Evolutionary conservation across 2,329 filamentous ascomycete species (phyloP), one percentile per base, ranked within the genome.

Genomic region (Fulvia fulva): DNA sequence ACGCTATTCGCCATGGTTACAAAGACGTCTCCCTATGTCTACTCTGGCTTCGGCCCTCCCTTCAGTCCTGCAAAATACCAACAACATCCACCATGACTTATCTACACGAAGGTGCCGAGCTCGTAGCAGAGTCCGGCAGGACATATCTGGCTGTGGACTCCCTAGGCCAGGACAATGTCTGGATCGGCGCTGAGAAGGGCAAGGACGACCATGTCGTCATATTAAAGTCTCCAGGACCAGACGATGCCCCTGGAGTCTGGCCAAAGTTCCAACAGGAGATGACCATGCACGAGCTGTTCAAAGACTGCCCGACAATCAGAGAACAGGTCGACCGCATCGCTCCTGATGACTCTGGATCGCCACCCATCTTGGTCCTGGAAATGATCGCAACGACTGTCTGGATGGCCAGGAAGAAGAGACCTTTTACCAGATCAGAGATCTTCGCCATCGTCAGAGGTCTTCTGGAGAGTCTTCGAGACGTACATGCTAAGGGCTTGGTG

Each of bases 261-360:
- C 68, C 68, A 1, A 46, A 55, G 5, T 70, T 70, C 54, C 60
- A 64, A 28, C 61, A 68, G 25, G 68, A 70, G 50, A 68, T 70
- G 65, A 62, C 68, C 50, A 70, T 70, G 65, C 68, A 70, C 49
- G 67, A 70, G 58, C 55, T 70, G 7, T 61, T 70, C 55, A 70
- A 68, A 41, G 62, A 63, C 32, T 50, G 47, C 47, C 63, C 57
- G 21, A 54, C 44, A 23, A 65, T 70, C 34, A 63, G 68, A 23
- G 63, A 62, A 37, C 63, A 68, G 26, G 44, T 69, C 26, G 68
- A 70, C 56, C 65, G 67, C 12, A 67, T 70, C 21, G 60, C 66
- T 11, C 65, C 68, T 0, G 55, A 44, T 1, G 41, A 50, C 14
- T 45, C 57, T 1, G 23, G 41, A 19, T 53, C 53, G 5, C 66